phyloP scores from a whole-genome alignment of 805 yeast species.

The Blastobotrys americana region DNA sequence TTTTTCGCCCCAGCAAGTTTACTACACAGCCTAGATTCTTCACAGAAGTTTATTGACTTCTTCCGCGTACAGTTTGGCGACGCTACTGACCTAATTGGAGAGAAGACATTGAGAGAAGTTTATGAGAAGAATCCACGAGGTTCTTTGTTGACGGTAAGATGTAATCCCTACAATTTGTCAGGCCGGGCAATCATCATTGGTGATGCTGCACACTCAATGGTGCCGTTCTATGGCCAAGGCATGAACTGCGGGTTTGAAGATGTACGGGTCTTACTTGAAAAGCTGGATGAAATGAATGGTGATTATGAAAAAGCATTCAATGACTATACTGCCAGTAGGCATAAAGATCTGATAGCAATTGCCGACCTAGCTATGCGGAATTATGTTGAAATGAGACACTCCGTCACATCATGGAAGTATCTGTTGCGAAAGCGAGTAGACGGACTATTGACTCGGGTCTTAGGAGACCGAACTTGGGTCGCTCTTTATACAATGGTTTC shows the following conservation, averaged over 20 bases:
- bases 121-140: constrained; percentile 63
- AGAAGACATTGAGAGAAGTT: constrained; percentile 42
- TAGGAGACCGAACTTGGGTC: constrained; percentile 58
- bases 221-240: constrained; percentile 97
- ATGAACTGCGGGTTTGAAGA: constrained; percentile 96
- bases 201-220: constrained; percentile 96
- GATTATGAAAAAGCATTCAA: constrained; percentile 46
- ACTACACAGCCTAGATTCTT: constrained; percentile 44
- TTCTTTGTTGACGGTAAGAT: constrained; percentile 63
- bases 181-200: constrained; percentile 68
- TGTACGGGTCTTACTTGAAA: constrained; percentile 55
- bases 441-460: constrained; percentile 47
- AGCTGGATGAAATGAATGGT: constrained; percentile 33
- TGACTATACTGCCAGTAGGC: constrained; percentile 48
- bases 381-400: constrained; percentile 80
- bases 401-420: constrained; percentile 57
- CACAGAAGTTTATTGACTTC: constrained; percentile 43
- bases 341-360: constrained; percentile 65
- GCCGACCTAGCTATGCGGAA: constrained; percentile 71
- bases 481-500: constrained; percentile 92
- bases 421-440: constrained; percentile 64
- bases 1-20: constrained; percentile 75
- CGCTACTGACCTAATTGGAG: constrained; percentile 63
- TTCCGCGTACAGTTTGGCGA: constrained; percentile 63
- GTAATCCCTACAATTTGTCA: constrained; percentile 59